A percentile compares a stretch with the other conserved stretches of the same genome.
Conservation (phyloP, 768 basidiomycete genomes). For the Lactifluus subvellereus region DNA sequence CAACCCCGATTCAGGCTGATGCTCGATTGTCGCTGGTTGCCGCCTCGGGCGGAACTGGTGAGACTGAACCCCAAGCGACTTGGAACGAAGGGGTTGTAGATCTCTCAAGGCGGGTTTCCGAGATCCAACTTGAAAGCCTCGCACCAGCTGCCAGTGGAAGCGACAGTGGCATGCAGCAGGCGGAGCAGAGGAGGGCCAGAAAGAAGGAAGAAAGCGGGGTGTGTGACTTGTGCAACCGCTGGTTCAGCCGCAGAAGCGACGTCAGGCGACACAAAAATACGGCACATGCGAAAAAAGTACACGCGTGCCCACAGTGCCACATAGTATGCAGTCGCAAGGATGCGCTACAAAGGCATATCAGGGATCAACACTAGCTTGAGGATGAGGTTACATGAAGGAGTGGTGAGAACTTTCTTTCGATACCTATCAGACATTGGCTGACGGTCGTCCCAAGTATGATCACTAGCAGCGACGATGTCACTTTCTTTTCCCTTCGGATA, state of each 20-base stretch:
- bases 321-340: constrained; percentile 5
- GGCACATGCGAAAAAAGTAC: neutral
- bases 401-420: neutral
- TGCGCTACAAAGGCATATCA: constrained; percentile 8
- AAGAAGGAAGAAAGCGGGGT: constrained; percentile 12
- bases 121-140: neutral
- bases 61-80: neutral
- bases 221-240: neutral
- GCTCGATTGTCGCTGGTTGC: neutral
- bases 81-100: neutral
- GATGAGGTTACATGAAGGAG: too few species aligned
- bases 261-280: constrained; percentile 9
- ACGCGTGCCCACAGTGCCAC: neutral
- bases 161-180: neutral
- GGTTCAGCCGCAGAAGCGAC: constrained; percentile 14
- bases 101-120: neutral
- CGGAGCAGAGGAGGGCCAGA: neutral
- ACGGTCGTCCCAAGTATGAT: neutral
- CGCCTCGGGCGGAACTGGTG: neutral
- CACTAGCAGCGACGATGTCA: neutral
- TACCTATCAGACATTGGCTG: neutral
- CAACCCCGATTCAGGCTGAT: neutral
- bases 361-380: neutral
- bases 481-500: too few species aligned
- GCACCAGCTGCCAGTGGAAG: neutral